Evolutionary conservation across 2,329 filamentous ascomycete genomes (phyloP).

Genomic region (Dactylellina haptotyla): DNA sequence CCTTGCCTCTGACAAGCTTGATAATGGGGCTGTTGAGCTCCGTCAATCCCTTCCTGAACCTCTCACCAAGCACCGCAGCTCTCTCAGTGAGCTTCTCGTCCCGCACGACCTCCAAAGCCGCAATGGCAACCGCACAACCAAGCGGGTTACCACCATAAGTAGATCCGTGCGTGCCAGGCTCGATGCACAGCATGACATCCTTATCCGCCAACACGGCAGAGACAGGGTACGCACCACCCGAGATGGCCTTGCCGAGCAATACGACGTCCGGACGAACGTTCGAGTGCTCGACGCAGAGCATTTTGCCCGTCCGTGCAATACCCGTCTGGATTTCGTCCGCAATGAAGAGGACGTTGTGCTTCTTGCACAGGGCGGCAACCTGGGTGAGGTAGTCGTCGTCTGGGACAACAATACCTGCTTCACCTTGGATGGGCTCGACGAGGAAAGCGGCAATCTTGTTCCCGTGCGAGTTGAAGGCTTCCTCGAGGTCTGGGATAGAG

Average conservation of each 20-base stretch:
- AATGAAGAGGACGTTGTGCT: constrained; percentile 95
- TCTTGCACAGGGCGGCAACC: constrained; percentile 85
- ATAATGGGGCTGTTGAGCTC: constrained; percentile 83
- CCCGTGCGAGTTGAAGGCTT: constrained; percentile 80
- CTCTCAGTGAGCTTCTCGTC: constrained; percentile 88
- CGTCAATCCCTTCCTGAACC: constrained; percentile 82
- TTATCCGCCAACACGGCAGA: constrained; percentile 87
- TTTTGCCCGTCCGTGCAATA: constrained; percentile 90
- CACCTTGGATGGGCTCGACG: constrained; percentile 95
- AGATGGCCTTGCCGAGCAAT: constrained; percentile 95
- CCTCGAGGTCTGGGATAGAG: constrained; percentile 81
- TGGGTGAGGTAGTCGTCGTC: constrained; percentile 85
- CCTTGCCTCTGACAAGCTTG: constrained; percentile 85
- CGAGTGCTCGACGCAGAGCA: constrained; percentile 94
- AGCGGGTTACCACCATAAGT: constrained; percentile 99
- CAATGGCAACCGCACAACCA: constrained; percentile 93
- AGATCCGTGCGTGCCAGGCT: constrained; percentile 95
- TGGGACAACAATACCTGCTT: constrained; percentile 95
- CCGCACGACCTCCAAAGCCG: constrained; percentile 89
- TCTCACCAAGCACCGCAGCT: constrained; percentile 80
- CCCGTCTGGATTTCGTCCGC: constrained; percentile 96
- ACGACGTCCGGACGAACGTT: constrained; percentile 95
- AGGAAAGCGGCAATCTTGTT: constrained; percentile 90
- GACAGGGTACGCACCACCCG: constrained; percentile 98
- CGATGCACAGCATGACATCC: constrained; percentile 93